A percentile compares a stretch with the other conserved stretches of the same genome.
phyloP scores from a whole-genome alignment of 2,329 filamentous ascomycete genomes.

The Trichocomaceae sp. region DNA sequence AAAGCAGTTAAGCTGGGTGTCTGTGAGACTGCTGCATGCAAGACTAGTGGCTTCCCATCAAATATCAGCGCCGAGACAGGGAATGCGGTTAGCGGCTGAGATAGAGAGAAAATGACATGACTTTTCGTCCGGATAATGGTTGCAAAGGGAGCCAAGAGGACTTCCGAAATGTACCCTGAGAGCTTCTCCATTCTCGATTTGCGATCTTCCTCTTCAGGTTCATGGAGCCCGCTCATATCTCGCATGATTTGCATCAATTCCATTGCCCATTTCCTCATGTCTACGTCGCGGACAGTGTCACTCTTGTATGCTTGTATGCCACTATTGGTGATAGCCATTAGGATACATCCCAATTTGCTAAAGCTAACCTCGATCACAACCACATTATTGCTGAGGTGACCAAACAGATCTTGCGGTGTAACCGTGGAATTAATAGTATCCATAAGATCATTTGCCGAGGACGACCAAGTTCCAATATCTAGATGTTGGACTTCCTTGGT shows the following conservation, averaged over 20 bases:
- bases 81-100: constrained; percentile 21
- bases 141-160: constrained; percentile 17
- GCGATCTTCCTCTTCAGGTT: constrained; percentile 14
- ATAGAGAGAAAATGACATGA: constrained; percentile 21
- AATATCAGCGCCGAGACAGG: constrained; percentile 18
- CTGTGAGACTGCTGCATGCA: constrained; percentile 20
- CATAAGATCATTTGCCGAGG: constrained; percentile 17
- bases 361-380: constrained; percentile 21
- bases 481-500: constrained; percentile 3
- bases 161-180: constrained; percentile 15
- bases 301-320: constrained; percentile 17
- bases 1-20: constrained; percentile 20
- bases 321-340: constrained; percentile 19
- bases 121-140: constrained; percentile 17
- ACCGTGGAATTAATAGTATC: constrained; percentile 16
- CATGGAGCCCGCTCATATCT: constrained; percentile 17
- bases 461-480: constrained; percentile 11
- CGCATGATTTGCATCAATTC: constrained; percentile 18
- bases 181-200: constrained; percentile 15
- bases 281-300: constrained; percentile 7
- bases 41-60: constrained; percentile 17
- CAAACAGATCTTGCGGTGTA: constrained; percentile 15
- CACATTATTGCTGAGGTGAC: constrained; percentile 16
- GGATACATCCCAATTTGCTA: constrained; percentile 14
- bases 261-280: constrained; percentile 19